Evolutionary conservation across 1,284 basidiomycete species (phyloP).

Genomic region (Volvariella surrecta): DNA sequence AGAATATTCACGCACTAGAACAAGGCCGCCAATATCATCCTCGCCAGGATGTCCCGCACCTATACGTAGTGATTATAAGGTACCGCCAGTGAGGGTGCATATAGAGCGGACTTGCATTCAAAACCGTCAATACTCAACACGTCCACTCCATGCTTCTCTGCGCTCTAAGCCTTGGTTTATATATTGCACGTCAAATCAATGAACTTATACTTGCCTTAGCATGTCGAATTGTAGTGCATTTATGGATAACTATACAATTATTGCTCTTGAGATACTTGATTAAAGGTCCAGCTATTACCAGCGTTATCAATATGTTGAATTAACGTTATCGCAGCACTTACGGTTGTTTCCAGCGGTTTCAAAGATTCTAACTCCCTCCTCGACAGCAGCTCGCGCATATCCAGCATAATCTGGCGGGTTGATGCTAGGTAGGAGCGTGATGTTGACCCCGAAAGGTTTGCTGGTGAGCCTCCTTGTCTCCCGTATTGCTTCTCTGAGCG

Average conservation of each 20-base stretch:
- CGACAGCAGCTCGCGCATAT: slow-evolving; percentile 75
- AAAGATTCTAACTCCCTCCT: slow-evolving; percentile 84
- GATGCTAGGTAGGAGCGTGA: slow-evolving; percentile 86
- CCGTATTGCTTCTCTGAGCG: slow-evolving; percentile 77
- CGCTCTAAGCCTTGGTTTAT: slow-evolving; percentile 37
- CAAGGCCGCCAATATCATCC: slow-evolving; percentile 88
- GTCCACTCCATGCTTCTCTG: slow-evolving; percentile 76
- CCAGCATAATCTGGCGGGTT: slow-evolving; percentile 88
- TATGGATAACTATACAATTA: slow-evolving; percentile 80
- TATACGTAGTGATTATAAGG: slow-evolving; percentile 18
- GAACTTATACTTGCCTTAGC: slow-evolving; percentile 48
- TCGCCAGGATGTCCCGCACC: slow-evolving; percentile 94
- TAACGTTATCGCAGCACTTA: slow-evolving; percentile 29
- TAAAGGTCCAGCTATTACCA: slow-evolving; percentile 56
- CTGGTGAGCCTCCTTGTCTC: slow-evolving; percentile 65
- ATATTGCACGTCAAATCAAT: background rate
- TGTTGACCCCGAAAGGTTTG: slow-evolving; percentile 87
- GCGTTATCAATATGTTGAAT: slow-evolving; percentile 1
- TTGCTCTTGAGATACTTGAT: slow-evolving; percentile 78
- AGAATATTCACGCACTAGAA: slow-evolving; percentile 48
- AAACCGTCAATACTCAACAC: slow-evolving; percentile 85
- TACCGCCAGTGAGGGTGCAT: background rate
- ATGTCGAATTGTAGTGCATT: slow-evolving; percentile 85
- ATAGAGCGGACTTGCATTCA: slow-evolving; percentile 49
- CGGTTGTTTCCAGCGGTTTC: slow-evolving; percentile 93